Evolutionary conservation across 2,329 filamentous ascomycete species (phyloP), one percentile per base, ranked within the genome.

Genomic region (Coniochaeta sp.): DNA sequence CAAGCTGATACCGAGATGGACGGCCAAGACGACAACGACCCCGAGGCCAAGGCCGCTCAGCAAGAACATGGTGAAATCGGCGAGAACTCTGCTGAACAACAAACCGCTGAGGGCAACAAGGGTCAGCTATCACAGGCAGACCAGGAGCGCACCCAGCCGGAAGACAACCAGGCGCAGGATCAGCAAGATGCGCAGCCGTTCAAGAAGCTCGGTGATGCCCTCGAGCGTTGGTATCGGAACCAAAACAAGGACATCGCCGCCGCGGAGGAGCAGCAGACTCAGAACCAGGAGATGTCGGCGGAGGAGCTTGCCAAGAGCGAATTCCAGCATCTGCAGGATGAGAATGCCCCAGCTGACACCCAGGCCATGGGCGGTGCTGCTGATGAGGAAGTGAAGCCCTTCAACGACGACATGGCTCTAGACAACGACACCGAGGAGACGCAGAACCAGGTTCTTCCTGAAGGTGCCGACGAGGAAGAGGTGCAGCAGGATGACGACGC

Each of bases 161-260:
- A 77, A n/a, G 65, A 71, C 31, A 67, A 71, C 3, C 63, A 58
- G 64, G 53, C 55, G 56, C 73, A 79, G 50, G 70, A 73, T 28
- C 63, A 69, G 7, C 64, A 68, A 26, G 65, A 69, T 10, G 67
- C 75, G 45, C 83, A 94, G 58, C 88, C 91, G 1, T 96, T 96
- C 77, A 94, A 94, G 71, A 95, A 96, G 63, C 81, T 99, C 27
- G 94, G 94, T 20, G 91, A 99, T 71, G 87, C 90, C 6, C 76
- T 99, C 28, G 91, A 97, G 66, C 83, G 86, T 60, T 99, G 91
- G 89, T 91, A 97, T 67, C 82, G 89, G 53, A 89, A 91, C 63
- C 89, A 95, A 61, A 82, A 96, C n/a, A n/a, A n/a, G 55, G 97
- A 99, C 60, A 74, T 80, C 64, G 78, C 86, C 53, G 71, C 79